Conservation (phyloP, 768 basidiomycete genomes). For the Suillus fuscotomentosus region DNA sequence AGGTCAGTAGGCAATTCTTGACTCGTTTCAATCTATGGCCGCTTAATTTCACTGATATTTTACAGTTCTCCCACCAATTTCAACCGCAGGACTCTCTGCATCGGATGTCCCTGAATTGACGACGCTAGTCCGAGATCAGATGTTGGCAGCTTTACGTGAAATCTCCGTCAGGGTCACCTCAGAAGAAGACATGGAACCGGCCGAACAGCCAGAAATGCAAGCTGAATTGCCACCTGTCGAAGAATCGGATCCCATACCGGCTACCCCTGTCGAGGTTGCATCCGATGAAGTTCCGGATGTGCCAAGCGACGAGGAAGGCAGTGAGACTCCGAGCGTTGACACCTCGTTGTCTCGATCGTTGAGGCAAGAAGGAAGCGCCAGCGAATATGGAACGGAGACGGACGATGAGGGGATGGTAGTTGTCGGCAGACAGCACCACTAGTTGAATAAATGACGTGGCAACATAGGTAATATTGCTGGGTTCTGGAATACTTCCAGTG, state of each 20-base stretch:
- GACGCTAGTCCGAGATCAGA: slow-evolving; percentile 66
- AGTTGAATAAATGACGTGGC: neutral
- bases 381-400: slow-evolving; percentile 69
- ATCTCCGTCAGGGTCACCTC: slow-evolving; percentile 60
- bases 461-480: neutral
- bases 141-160: slow-evolving; percentile 75
- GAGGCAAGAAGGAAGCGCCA: slow-evolving; percentile 53
- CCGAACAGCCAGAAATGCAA: slow-evolving; percentile 22
- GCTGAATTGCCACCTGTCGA: slow-evolving; percentile 13
- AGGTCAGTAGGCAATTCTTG: slow-evolving; percentile 40
- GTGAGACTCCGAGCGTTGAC: slow-evolving; percentile 22
- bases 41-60: slow-evolving; percentile 12
- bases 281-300: slow-evolving; percentile 26
- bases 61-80: slow-evolving; percentile 86
- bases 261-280: slow-evolving; percentile 27
- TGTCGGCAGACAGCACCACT: slow-evolving; percentile 55
- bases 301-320: slow-evolving; percentile 23
- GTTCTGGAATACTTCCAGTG: neutral
- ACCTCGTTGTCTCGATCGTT: slow-evolving; percentile 32
- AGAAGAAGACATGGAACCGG: slow-evolving; percentile 14
- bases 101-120: slow-evolving; percentile 71
- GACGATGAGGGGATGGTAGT: slow-evolving; percentile 86
- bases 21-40: neutral
- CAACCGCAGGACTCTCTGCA: slow-evolving; percentile 67
- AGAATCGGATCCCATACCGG: slow-evolving; percentile 5